These are phyloP conservation scores for Fusarium papillatum DNA, from an alignment of 2,329 filamentous ascomycete genomes.

Conservation along the genomic window DNA sequence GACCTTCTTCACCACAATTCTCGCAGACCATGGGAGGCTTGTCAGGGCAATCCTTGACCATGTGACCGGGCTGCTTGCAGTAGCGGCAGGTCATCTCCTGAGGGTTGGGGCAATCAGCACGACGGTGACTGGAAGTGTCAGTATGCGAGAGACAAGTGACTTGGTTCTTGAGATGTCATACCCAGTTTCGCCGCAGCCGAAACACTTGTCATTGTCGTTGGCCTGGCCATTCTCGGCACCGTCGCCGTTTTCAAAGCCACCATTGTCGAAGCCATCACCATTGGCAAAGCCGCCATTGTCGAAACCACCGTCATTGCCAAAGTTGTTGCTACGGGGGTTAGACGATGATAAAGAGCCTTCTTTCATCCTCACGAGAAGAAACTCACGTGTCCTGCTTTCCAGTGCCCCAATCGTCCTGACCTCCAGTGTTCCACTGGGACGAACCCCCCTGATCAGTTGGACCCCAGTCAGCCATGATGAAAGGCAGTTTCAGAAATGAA, in stretches of 20 bases:
- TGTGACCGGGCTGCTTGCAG: slow-evolving; percentile 66
- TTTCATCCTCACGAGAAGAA: not conserved
- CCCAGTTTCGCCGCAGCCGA: slow-evolving; percentile 54
- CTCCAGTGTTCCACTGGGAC: slow-evolving; percentile 5
- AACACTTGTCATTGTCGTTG: slow-evolving; percentile 48
- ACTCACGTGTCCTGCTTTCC: slow-evolving; percentile 17
- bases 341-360: not conserved
- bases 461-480: slow-evolving; percentile 27
- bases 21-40: slow-evolving; percentile 69
- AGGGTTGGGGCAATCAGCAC: slow-evolving; percentile 52
- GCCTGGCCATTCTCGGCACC: slow-evolving; percentile 11
- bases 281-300: not conserved
- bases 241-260: slow-evolving; percentile 12
- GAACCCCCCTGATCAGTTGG: slow-evolving; percentile 15
- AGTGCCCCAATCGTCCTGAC: slow-evolving; percentile 9
- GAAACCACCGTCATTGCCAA: slow-evolving; percentile 9
- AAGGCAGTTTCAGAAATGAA: not conserved
- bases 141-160: not conserved
- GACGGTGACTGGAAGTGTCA: slow-evolving; percentile 42
- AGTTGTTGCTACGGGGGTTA: slow-evolving; percentile 12
- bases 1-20: slow-evolving; percentile 74
- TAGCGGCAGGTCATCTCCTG: slow-evolving; percentile 54
- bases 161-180: slow-evolving; percentile 30
- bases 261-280: not conserved
- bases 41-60: slow-evolving; percentile 73